These are phyloP conservation scores for Obba rivulosa DNA, from an alignment of 768 basidiomycete species.

Conservation along the genomic window DNA sequence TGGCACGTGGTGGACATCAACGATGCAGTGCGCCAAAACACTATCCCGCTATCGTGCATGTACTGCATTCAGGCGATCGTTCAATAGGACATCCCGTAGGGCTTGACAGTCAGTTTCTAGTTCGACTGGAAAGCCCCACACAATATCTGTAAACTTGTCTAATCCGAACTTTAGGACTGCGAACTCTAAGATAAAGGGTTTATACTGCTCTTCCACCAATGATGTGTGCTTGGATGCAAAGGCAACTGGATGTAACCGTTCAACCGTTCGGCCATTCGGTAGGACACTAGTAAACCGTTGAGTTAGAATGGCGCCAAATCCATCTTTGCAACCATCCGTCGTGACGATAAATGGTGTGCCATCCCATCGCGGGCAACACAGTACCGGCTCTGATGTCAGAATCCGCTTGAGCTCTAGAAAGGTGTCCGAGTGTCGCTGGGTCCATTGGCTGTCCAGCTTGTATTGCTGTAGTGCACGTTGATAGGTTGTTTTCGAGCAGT, in stretches of 20 bases:
- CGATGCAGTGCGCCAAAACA: constrained; percentile 22
- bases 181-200: constrained; percentile 31
- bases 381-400: constrained; percentile 28
- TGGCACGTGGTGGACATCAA: constrained; percentile 17
- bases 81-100: constrained; percentile 25
- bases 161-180: constrained; percentile 29
- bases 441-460: constrained; percentile 17
- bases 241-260: constrained; percentile 23
- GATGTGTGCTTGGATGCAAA: constrained; percentile 33
- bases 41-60: constrained; percentile 32
- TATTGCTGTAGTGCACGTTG: constrained; percentile 17
- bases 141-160: constrained; percentile 14
- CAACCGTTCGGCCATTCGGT: constrained; percentile 16
- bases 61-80: constrained; percentile 21
- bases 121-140: constrained; percentile 24
- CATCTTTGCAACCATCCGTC: constrained; percentile 28
- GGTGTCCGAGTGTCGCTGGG: constrained; percentile 15
- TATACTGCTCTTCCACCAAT: constrained; percentile 23
- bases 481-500: constrained; percentile 21
- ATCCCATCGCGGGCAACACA: constrained; percentile 26
- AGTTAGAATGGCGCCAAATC: constrained; percentile 27
- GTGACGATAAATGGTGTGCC: constrained; percentile 32
- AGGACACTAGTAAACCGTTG: constrained; percentile 18
- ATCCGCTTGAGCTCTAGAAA: constrained; percentile 27
- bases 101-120: constrained; percentile 34